Evolutionary conservation across 306 rosid species (phyloP).

Genomic region (Ammopiptanthus mongolicus): DNA sequence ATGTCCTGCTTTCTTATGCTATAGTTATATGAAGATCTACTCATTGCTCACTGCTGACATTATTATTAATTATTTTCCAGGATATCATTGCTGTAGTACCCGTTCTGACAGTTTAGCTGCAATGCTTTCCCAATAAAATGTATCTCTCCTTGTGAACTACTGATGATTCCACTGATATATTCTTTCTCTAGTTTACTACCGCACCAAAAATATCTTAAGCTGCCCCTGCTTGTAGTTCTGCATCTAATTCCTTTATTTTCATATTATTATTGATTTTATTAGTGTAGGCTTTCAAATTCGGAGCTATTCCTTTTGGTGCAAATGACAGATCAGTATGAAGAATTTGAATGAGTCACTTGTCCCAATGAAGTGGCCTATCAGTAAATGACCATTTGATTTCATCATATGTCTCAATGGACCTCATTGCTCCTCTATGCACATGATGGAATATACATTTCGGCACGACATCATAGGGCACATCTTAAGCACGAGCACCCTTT

Average conservation of each 20-base stretch:
- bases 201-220: background rate
- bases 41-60: slow-evolving; percentile 12
- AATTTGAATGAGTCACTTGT: slow-evolving; percentile 4
- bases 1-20: background rate
- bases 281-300: background rate
- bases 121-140: slow-evolving; percentile 18
- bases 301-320: slow-evolving; percentile 8
- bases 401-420: background rate
- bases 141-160: background rate
- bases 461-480: background rate
- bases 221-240: background rate
- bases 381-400: slow-evolving; percentile 1
- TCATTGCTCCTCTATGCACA: background rate
- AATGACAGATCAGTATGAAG: slow-evolving; percentile 11
- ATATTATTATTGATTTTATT: background rate
- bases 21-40: background rate
- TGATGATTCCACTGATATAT: slow-evolving; percentile 5
- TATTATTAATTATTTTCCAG: slow-evolving; percentile 9
- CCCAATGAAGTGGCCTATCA: background rate
- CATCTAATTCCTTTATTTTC: slow-evolving; percentile 8
- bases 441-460: background rate
- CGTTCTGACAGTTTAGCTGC: slow-evolving; percentile 6
- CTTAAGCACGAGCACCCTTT: background rate
- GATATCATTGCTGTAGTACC: background rate
- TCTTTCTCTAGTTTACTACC: slow-evolving; percentile 13